Evolutionary conservation across 1,284 basidiomycete genomes (phyloP).

Genomic region (Flammula alnicola): DNA sequence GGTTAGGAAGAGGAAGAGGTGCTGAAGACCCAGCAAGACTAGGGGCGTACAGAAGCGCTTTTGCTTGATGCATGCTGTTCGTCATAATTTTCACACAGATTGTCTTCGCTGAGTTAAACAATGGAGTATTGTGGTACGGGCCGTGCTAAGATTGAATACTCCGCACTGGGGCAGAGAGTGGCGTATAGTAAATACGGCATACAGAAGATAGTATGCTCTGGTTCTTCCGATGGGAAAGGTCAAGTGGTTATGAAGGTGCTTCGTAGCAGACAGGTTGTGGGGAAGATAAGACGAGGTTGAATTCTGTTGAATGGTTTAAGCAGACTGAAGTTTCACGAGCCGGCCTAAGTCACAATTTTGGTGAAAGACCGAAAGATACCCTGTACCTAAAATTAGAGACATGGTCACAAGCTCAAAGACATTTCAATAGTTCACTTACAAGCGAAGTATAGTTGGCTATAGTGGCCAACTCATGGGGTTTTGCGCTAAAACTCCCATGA

Average conservation of each 20-base stretch:
- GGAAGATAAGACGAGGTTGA: constrained; percentile 1
- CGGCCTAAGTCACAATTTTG: too few species aligned
- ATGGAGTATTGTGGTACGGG: constrained; percentile 11
- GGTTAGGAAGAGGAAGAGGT: neutral
- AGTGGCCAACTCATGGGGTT: too few species aligned
- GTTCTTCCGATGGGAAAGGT: constrained; percentile 1
- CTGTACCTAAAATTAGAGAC: constrained; percentile 1
- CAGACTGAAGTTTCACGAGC: neutral
- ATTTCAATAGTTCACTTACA: neutral
- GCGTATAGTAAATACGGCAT: neutral
- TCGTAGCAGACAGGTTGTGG: constrained; percentile 4
- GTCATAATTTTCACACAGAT: constrained; percentile 14
- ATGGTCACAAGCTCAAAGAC: constrained; percentile 9
- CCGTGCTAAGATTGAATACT: constrained; percentile 6
- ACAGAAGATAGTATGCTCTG: constrained; percentile 6
- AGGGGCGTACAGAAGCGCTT: neutral
- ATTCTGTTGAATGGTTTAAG: neutral
- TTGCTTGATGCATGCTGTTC: neutral
- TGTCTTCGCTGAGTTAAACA: constrained; percentile 13
- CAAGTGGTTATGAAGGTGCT: neutral
- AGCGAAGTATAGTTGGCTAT: constrained; percentile 7
- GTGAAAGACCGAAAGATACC: neutral
- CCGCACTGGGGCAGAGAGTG: neutral
- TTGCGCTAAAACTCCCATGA: too few species aligned
- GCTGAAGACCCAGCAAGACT: neutral